Percentiles rank a stretch among this genome's conserved stretches.
These are phyloP conservation scores for Starmerella scarabaei DNA, from an alignment of 805 yeast genomes.

Conservation along the genomic window DNA sequence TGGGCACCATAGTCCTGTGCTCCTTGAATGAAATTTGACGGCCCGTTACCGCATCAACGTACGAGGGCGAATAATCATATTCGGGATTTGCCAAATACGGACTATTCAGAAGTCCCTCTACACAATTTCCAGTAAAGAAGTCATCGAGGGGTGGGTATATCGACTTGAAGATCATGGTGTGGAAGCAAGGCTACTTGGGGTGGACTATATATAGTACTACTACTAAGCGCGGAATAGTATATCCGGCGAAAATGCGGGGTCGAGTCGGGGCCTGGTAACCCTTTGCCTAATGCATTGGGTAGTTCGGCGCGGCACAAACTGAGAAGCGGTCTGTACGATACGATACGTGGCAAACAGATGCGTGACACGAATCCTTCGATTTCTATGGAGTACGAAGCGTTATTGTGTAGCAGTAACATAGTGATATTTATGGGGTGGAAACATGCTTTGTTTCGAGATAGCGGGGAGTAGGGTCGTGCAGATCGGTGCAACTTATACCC, in stretches of 20 bases:
- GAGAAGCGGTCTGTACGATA: no score
- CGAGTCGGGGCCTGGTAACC: background rate
- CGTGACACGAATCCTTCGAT: no score
- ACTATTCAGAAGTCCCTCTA: background rate
- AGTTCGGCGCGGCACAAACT: no score
- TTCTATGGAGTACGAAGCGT: no score
- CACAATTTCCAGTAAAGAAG: background rate
- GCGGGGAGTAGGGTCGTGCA: no score
- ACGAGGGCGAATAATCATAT: background rate
- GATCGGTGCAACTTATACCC: no score
- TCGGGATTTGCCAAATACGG: conserved; percentile 1
- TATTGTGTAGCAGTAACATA: no score
- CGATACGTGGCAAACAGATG: no score
- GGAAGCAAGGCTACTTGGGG: background rate
- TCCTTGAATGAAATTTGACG: conserved; percentile 15
- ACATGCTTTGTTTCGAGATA: no score
- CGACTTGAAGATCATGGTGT: background rate
- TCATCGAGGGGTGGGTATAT: background rate
- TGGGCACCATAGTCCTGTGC: conserved; percentile 10
- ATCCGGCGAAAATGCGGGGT: background rate
- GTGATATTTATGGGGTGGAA: no score
- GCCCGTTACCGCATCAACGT: conserved; percentile 21
- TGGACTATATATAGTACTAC: background rate
- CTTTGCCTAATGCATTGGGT: no score
- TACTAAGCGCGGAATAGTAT: no score